Percentiles rank a stretch among this genome's conserved stretches.
Evolutionary conservation across 495 filamentous ascomycete genomes (phyloP).

Genomic region (Aspergillus bridgeri): DNA sequence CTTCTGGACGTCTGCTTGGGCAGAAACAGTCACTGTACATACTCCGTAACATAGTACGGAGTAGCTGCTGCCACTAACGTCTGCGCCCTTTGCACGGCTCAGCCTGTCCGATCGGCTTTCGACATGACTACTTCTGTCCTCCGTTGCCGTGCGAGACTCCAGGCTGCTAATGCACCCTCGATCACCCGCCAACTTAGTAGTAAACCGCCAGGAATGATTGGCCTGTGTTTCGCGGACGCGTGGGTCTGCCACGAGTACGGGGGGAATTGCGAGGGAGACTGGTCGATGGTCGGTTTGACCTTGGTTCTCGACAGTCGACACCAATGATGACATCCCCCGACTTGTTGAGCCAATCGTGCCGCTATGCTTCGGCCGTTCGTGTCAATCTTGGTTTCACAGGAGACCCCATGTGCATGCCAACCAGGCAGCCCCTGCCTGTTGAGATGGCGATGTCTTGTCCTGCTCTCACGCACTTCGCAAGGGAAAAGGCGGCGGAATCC

Average conservation of each 20-base stretch:
- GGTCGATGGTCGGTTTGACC: neutral
- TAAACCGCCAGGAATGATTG: neutral
- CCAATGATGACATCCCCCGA: neutral
- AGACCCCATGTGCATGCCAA: neutral
- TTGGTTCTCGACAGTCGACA: neutral
- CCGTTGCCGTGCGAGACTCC: neutral
- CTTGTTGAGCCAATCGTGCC: neutral
- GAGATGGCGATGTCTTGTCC: neutral
- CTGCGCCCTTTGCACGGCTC: neutral
- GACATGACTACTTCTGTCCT: neutral
- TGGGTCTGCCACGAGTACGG: neutral
- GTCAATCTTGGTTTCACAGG: neutral
- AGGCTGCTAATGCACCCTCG: neutral
- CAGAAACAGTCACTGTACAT: neutral
- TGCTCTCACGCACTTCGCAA: neutral
- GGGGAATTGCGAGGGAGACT: neutral
- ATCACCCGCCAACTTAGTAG: neutral
- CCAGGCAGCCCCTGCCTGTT: neutral
- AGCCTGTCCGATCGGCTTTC: neutral
- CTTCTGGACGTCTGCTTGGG: neutral
- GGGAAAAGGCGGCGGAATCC: neutral
- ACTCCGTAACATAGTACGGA: no score
- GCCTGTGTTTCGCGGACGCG: neutral
- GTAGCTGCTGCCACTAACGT: no score
- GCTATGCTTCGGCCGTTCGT: neutral